Evolutionary conservation across 2,329 filamentous ascomycete genomes (phyloP).

Genomic region (Botrytis fragariae): DNA sequence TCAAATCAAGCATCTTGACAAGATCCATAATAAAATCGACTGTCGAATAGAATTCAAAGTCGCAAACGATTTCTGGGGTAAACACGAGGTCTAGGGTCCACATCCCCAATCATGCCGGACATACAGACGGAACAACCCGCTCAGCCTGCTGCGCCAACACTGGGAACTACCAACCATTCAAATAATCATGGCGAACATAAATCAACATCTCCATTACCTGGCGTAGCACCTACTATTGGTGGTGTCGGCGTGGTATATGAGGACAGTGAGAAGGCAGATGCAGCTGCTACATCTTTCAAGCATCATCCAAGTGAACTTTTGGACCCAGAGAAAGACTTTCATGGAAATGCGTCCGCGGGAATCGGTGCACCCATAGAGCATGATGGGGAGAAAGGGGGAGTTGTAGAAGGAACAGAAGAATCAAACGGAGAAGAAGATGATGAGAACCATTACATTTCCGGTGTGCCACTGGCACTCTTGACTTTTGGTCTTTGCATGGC

Average conservation of each 20-base stretch:
- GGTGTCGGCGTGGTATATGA: not conserved
- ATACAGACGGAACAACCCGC: conserved; percentile 20
- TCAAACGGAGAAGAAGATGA: conserved; percentile 26
- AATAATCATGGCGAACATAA: conserved; percentile 8
- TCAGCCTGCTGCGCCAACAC: conserved; percentile 8
- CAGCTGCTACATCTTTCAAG: conserved; percentile 1
- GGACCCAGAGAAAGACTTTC: not conserved
- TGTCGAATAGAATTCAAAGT: conserved; percentile 13
- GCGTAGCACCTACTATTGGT: not conserved
- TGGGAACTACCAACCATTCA: not conserved
- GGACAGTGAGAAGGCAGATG: not conserved
- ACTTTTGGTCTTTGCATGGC: conserved; percentile 48
- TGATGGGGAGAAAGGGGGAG: not conserved
- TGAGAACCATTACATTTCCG: conserved; percentile 32
- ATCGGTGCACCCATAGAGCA: not conserved
- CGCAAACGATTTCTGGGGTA: conserved; percentile 5
- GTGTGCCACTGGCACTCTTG: conserved; percentile 41
- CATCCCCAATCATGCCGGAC: conserved; percentile 25
- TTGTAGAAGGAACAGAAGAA: conserved; percentile 10
- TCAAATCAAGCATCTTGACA: not conserved
- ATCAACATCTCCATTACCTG: not conserved
- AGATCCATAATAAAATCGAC: not conserved
- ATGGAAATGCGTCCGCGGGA: conserved; percentile 3
- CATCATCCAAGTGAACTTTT: not conserved
- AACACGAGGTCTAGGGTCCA: not conserved